phyloP scores from a whole-genome alignment of 2,329 filamentous ascomycete species.

The Nothophoma quercina region DNA sequence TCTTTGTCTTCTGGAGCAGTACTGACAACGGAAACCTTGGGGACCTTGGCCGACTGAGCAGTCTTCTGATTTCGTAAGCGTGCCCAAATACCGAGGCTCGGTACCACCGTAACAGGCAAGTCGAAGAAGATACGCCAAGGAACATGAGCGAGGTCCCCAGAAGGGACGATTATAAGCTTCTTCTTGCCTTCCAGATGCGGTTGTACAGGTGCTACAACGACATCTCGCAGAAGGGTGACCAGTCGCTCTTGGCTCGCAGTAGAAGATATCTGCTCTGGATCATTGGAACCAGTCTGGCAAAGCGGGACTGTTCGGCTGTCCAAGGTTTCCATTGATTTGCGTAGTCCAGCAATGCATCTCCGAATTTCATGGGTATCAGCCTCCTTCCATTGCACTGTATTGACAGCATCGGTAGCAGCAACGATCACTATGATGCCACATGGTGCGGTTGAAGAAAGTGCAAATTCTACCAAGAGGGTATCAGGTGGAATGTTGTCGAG shows the following conservation, averaged over 20 bases:
- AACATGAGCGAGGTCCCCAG: constrained; percentile 1
- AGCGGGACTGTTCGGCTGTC: not conserved
- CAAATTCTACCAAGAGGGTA: not conserved
- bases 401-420: not conserved
- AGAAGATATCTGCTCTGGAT: no score
- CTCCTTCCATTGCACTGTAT: not conserved
- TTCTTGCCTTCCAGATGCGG: not conserved
- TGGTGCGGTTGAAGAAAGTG: not conserved
- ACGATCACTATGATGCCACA: not conserved
- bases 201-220: not conserved
- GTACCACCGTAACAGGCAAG: not conserved
- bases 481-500: not conserved
- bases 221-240: not conserved
- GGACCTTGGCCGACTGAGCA: no score
- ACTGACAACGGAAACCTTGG: not conserved
- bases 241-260: not conserved
- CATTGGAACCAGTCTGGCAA: no score
- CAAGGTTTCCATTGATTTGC: not conserved
- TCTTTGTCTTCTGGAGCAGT: not conserved
- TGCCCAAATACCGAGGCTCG: not conserved
- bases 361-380: not conserved
- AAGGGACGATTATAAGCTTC: not conserved
- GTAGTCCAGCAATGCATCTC: not conserved
- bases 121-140: constrained; percentile 5
- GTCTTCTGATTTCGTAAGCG: not conserved